These are phyloP conservation scores for Moesziomyces globuligerus DNA, from an alignment of 1,284 basidiomycete genomes.

Conservation along the genomic window DNA sequence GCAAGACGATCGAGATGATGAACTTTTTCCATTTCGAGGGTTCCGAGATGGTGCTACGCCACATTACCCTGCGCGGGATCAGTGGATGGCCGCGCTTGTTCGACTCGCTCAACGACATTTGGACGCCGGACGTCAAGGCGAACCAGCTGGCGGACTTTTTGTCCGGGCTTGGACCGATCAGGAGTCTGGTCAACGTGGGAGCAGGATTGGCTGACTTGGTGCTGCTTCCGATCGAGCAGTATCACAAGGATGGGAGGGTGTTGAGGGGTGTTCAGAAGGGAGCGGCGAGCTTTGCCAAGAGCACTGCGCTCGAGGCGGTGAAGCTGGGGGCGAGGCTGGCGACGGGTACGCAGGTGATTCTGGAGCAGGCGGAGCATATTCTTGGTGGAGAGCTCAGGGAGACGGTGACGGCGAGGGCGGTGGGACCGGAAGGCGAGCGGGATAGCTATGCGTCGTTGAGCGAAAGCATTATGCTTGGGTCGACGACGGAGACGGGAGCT, in stretches of 20 bases:
- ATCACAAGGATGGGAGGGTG: conserved; percentile 94
- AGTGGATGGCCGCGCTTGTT: conserved; percentile 88
- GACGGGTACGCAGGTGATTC: conserved; percentile 94
- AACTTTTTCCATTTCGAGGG: conserved; percentile 99
- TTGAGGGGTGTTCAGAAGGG: conserved; percentile 93
- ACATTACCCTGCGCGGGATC: conserved; percentile 88
- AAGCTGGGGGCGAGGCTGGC: conserved; percentile 93
- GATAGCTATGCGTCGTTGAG: conserved; percentile 31
- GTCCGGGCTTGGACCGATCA: conserved; percentile 94
- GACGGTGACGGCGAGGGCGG: conserved; percentile 75
- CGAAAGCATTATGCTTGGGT: conserved; percentile 29
- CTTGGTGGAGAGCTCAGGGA: conserved; percentile 75
- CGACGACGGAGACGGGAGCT: conserved; percentile 4
- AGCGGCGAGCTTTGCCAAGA: conserved; percentile 88
- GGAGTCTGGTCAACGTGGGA: conserved; percentile 89
- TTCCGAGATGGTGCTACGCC: conserved; percentile 94
- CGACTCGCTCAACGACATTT: conserved; percentile 91
- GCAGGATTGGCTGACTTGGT: conserved; percentile 95
- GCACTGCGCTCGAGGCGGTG: conserved; percentile 92
- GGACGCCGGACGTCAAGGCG: conserved; percentile 99
- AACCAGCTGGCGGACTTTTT: conserved; percentile 97
- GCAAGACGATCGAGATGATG: conserved; percentile 95
- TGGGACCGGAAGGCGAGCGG: conserved; percentile 62
- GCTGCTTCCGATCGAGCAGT: conserved; percentile 93
- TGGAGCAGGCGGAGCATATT: conserved; percentile 93